phyloP scores from a whole-genome alignment of 805 yeast genomes.

The Nakazawaea wyomingensis region DNA sequence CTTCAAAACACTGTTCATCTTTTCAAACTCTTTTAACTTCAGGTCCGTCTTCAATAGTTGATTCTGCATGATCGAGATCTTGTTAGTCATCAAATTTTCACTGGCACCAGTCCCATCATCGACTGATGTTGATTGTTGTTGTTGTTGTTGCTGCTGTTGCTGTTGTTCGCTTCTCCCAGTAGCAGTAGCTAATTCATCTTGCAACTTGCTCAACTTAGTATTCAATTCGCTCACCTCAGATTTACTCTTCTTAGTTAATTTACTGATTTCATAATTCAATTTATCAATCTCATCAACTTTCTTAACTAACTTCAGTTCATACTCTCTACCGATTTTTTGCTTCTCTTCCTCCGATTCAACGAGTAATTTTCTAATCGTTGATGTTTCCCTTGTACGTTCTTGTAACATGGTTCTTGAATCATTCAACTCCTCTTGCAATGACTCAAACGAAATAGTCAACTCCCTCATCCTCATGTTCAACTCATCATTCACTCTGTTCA shows the following conservation, averaged over 20 bases:
- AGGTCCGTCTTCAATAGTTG: constrained; percentile 47
- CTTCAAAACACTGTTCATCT: constrained; percentile 47
- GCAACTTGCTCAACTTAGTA: constrained; percentile 32
- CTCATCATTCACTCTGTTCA: constrained; percentile 71
- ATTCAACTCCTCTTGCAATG: constrained; percentile 74
- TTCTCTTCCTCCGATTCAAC: constrained; percentile 62
- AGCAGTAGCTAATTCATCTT: constrained; percentile 26
- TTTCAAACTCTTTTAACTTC: constrained; percentile 52
- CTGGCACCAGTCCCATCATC: neutral
- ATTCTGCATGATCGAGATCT: constrained; percentile 27
- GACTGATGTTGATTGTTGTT: neutral
- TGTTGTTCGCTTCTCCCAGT: neutral
- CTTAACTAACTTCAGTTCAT: constrained; percentile 45
- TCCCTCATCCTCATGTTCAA: constrained; percentile 63
- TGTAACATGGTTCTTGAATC: constrained; percentile 70
- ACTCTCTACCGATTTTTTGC: constrained; percentile 46
- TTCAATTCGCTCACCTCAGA: constrained; percentile 64
- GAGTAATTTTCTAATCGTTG: constrained; percentile 63
- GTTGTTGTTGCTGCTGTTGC: neutral
- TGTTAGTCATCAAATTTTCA: constrained; percentile 4
- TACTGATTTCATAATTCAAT: constrained; percentile 47
- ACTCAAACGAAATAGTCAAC: constrained; percentile 51
- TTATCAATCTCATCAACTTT: constrained; percentile 57
- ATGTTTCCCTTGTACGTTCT: constrained; percentile 76
- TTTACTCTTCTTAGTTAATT: constrained; percentile 47